Base-by-base conservation (phyloP, 306 rosid genomes). In the Pyrus bretschneideri region DNA sequence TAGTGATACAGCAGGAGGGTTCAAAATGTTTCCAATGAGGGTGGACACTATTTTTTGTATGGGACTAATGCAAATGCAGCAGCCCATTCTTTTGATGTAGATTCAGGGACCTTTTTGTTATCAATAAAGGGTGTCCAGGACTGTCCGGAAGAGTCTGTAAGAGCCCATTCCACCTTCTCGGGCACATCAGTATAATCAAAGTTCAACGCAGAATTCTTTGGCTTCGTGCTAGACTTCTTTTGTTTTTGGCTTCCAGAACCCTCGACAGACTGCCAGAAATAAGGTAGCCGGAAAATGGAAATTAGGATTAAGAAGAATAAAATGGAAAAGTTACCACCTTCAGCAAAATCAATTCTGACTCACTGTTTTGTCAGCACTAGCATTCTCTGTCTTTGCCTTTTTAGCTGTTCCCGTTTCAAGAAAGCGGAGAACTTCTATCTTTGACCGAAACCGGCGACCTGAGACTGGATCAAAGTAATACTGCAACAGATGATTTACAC, bases 141-240 rank as follows among this genome's bases (percentile, higher is more conserved):
- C 18, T 78, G 85, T 27, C 67, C 38, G 49, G 88, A 27, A 62
- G 71, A 67, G 69, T 79, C 89, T 27, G 87, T 58, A 69, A 88
- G 86, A 83, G 86, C 86, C 91, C 91, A 88, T 64, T 77, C 76
- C 1, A 88, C 91, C 73, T 81, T 86, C 61, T 80, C 86, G 1
- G 91, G 89, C 57, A 79, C 91, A 54, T 80, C 70, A 22, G 14
- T 27, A 72, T 74, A 85, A 76, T 88, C 84, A 38, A 86, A 86
- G 79, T 86, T 81, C 52, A 67, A 29, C 58, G 57, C 78, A 27
- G 81, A 42, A 35, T 60, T 70, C 76, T 82, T 84, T 14, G 70
- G 35, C 52, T 35, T 80, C 29, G 62, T 55, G 51, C 30, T 65
- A 57, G 88, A 74, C 72, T 79, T 85, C 80, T 68, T 81, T 77